Evolutionary conservation across 2,329 filamentous ascomycete genomes (phyloP), one percentile per base, ranked within the genome.

Genomic region (Penicillium nordicum): DNA sequence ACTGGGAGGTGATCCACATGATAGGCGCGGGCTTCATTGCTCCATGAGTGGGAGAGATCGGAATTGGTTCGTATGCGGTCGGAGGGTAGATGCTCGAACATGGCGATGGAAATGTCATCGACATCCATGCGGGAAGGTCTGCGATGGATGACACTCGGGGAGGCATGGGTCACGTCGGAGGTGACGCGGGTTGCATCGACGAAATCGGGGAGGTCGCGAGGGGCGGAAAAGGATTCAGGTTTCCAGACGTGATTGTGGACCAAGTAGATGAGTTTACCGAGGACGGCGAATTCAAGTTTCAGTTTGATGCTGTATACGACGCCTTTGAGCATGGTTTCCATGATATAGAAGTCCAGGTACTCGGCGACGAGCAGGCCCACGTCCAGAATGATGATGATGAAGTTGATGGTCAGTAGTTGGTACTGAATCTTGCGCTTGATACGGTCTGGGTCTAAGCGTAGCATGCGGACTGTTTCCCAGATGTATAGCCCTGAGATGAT

Each of bases 401-500:
- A 54, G 61, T 81, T 81, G 68, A 82, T 79, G 52, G 71, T 65
- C 50, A 82, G 67, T 29, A 82, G 73, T 64, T 81, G 79, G 55
- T 73, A 76, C 72, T 80, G 78, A 57, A 81, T 76, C 53, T 74
- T 74, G 63, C 74, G 74, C 46, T 76, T 76, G 53, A 69, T 66
- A 23, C 67, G 66, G 51, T 78, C 72, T 21, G 74, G 73, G 56
- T 81, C 76, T 10, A 78, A 62, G 8, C 75, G 75, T 50, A 84
- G 72, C 54, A 83, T 75, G 77, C 75, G 78, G 55, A 80, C 67
- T 0, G 82, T 82, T 60, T 84, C 80, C 66, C 71, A 72, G 54
- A 85, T 82, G 65, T 83, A 84, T 21, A 82, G 69, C 1, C 73
- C 72, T 1, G 81, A 83, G 48, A 84, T 76, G 58, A 82, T 73